phyloP scores from a whole-genome alignment of 106 monocot species.

The Phalaenopsis aphrodite region DNA sequence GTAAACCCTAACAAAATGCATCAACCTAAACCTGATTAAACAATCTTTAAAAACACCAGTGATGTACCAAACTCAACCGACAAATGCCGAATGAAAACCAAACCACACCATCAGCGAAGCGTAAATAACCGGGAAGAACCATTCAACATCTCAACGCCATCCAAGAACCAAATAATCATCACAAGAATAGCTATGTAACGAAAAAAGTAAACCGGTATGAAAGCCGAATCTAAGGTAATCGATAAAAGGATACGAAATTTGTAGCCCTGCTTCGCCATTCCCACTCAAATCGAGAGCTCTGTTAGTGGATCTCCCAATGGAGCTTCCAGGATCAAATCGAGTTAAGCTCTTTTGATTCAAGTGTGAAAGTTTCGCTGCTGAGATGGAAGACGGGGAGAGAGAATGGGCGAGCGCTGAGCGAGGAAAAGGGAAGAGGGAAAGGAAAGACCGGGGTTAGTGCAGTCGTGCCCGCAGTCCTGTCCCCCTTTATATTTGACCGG shows the following conservation, averaged over 20 bases:
- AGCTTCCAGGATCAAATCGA: not conserved
- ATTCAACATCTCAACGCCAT: not conserved
- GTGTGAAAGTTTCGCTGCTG: not conserved
- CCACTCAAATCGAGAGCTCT: not conserved
- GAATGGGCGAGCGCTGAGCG: not conserved
- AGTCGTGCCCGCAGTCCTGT: not conserved
- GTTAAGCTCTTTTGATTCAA: not conserved
- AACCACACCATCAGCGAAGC: not conserved
- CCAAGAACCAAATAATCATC: not conserved
- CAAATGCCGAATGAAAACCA: not conserved
- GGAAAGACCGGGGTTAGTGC: not conserved
- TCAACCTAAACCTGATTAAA: not conserved
- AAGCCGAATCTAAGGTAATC: not conserved
- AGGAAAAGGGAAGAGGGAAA: not conserved
- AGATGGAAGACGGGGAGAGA: not conserved
- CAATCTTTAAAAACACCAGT: not conserved
- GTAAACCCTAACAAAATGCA: not conserved
- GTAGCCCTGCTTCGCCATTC: slow-evolving; percentile 56
- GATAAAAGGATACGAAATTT: slow-evolving; percentile 65
- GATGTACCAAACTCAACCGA: not conserved
- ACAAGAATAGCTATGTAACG: not conserved
- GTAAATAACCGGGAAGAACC: not conserved
- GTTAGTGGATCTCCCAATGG: not conserved
- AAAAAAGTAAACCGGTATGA: not conserved
- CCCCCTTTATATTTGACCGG: not conserved